These are phyloP conservation scores for Wickerhamomyces alni DNA, from an alignment of 805 yeast species.

Conservation along the genomic window DNA sequence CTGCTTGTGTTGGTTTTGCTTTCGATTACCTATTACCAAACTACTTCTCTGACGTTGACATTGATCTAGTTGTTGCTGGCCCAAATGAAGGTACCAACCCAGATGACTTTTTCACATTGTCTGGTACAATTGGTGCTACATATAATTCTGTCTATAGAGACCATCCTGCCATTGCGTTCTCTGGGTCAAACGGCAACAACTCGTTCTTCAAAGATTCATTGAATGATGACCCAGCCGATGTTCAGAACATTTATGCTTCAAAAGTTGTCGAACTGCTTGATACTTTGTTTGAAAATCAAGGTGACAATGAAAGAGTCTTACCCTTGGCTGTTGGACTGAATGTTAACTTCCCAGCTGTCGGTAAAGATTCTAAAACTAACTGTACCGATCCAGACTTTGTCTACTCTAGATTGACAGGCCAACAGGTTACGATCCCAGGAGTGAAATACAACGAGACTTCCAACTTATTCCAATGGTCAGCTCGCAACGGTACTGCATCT, in stretches of 20 bases:
- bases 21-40: conserved; percentile 42
- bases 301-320: conserved; percentile 30
- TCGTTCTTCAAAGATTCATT: conserved; percentile 36
- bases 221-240: conserved; percentile 33
- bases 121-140: conserved; percentile 50
- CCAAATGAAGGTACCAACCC: conserved; percentile 48
- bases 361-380: conserved; percentile 27
- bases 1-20: conserved; percentile 44
- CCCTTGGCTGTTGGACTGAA: conserved; percentile 41
- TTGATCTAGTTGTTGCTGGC: conserved; percentile 46
- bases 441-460: conserved; percentile 33
- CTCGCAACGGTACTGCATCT: conserved; percentile 19
- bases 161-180: conserved; percentile 43
- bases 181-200: conserved; percentile 45
- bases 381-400: conserved; percentile 40
- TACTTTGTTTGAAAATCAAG: conserved; percentile 31
- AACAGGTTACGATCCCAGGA: conserved; percentile 7
- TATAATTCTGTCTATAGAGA: conserved; percentile 43
- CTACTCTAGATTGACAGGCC: conserved; percentile 41
- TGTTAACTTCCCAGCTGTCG: conserved; percentile 44
- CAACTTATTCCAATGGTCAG: conserved; percentile 21
- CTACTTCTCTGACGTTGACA: conserved; percentile 34
- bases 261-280: conserved; percentile 35
- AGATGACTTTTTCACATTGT: conserved; percentile 35
- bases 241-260: conserved; percentile 40